A percentile compares a stretch with the other conserved stretches of the same genome.
Evolutionary conservation across 352 stramenopile species (phyloP).

Genomic region (Phytophthora aleatoria): DNA sequence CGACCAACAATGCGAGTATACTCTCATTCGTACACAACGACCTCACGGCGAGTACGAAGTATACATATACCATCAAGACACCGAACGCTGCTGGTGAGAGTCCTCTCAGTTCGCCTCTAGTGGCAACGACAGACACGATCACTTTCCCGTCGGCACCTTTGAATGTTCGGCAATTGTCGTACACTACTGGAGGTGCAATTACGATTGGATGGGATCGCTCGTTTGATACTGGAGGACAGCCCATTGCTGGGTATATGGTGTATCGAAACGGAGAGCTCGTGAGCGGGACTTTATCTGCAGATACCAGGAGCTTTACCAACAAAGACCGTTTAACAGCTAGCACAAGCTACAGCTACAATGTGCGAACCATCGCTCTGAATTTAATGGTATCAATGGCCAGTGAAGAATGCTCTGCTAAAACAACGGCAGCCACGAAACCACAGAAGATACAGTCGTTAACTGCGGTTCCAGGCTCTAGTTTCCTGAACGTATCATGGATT

Average conservation of each 20-base stretch:
- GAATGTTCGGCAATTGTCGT: conserved; percentile 45
- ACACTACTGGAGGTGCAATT: conserved; percentile 60
- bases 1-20: conserved; percentile 19
- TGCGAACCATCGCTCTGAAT: conserved; percentile 46
- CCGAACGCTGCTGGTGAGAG: conserved; percentile 48
- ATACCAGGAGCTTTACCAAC: conserved; percentile 39
- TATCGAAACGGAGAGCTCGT: conserved; percentile 53
- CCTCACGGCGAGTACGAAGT: conserved; percentile 52
- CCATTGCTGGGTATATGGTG: conserved; percentile 50
- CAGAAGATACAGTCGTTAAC: conserved; percentile 22
- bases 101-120: conserved; percentile 33
- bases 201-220: conserved; percentile 59
- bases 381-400: conserved; percentile 51
- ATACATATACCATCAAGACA: conserved; percentile 50
- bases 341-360: conserved; percentile 55
- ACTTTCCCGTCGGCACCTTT: conserved; percentile 53
- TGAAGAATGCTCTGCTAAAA: conserved; percentile 34
- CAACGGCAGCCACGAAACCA: conserved; percentile 41
- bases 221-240: conserved; percentile 57
- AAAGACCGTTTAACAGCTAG: conserved; percentile 34
- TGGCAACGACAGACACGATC: conserved; percentile 40
- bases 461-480: conserved; percentile 36
- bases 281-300: conserved; percentile 26
- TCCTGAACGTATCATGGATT: conserved; percentile 43
- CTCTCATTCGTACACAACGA: conserved; percentile 49